Conservation (phyloP, 345 rosid species). For the Toxicodendron radicans region DNA sequence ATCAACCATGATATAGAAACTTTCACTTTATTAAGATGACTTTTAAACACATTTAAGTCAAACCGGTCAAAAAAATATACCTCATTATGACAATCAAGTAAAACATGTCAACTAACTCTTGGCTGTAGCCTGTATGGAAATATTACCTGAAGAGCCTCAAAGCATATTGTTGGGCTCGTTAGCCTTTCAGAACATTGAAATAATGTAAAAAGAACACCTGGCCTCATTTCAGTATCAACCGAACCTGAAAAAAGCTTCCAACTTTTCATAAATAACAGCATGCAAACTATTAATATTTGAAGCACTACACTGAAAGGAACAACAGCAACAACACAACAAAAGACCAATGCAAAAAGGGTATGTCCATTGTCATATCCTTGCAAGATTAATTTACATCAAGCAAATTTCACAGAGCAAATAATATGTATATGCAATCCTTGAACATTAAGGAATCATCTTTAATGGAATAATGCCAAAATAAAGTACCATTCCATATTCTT, state of each 20-base stretch:
- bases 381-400: constrained; percentile 6
- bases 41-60: neutral
- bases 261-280: neutral
- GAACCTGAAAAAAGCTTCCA: constrained; percentile 53
- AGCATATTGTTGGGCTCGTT: constrained; percentile 54
- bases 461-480: neutral
- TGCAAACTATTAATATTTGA: neutral
- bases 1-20: neutral
- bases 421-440: neutral
- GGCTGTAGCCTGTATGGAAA: neutral
- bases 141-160: constrained; percentile 90
- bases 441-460: constrained; percentile 3
- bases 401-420: neutral
- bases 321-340: neutral
- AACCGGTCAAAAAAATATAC: neutral
- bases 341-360: constrained; percentile 3
- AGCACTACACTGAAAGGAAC: neutral
- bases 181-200: constrained; percentile 53
- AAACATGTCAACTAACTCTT: neutral
- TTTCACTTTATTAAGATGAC: neutral
- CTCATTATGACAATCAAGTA: constrained; percentile 5
- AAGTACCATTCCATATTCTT: neutral
- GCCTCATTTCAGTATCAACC: constrained; percentile 40
- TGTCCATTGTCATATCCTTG: neutral
- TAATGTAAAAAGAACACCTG: constrained; percentile 59